Percentiles rank a stretch among this genome's conserved stretches.
These are phyloP conservation scores for Uncinocarpus reesii DNA, from an alignment of 2,329 filamentous ascomycete species.

Conservation along the genomic window DNA sequence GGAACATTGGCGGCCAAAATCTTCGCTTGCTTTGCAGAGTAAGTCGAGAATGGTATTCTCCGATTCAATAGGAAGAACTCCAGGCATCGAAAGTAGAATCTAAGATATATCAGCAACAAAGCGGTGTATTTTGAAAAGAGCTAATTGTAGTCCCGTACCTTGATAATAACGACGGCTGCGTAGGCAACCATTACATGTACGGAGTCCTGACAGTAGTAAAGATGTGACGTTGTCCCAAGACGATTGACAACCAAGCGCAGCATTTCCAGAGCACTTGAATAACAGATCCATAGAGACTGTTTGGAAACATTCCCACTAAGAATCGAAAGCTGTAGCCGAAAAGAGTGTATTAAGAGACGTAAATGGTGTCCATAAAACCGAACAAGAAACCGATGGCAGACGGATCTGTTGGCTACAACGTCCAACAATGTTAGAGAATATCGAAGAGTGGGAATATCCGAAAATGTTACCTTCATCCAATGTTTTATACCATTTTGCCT, in stretches of 20 bases:
- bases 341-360: slow-evolving; percentile 31
- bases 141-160: slow-evolving; percentile 15
- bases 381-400: slow-evolving; percentile 31
- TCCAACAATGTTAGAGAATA: neutral
- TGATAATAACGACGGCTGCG: slow-evolving; percentile 33
- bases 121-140: neutral
- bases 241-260: slow-evolving; percentile 25
- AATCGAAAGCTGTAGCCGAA: slow-evolving; percentile 28
- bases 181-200: slow-evolving; percentile 38
- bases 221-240: slow-evolving; percentile 22
- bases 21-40: slow-evolving; percentile 15
- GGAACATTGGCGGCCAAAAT: slow-evolving; percentile 17
- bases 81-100: slow-evolving; percentile 19
- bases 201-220: slow-evolving; percentile 36
- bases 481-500: slow-evolving; percentile 17
- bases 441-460: neutral
- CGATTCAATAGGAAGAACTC: slow-evolving; percentile 14
- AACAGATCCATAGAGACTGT: slow-evolving; percentile 20
- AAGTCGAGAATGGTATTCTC: slow-evolving; percentile 16
- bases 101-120: neutral
- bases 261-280: slow-evolving; percentile 26
- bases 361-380: slow-evolving; percentile 34
- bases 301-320: slow-evolving; percentile 18
- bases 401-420: slow-evolving; percentile 15
- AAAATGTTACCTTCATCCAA: slow-evolving; percentile 15